Evolutionary conservation across 1,284 basidiomycete genomes (phyloP), one percentile per base, ranked within the genome.

Genomic region (Cryptococcus amylolentus): DNA sequence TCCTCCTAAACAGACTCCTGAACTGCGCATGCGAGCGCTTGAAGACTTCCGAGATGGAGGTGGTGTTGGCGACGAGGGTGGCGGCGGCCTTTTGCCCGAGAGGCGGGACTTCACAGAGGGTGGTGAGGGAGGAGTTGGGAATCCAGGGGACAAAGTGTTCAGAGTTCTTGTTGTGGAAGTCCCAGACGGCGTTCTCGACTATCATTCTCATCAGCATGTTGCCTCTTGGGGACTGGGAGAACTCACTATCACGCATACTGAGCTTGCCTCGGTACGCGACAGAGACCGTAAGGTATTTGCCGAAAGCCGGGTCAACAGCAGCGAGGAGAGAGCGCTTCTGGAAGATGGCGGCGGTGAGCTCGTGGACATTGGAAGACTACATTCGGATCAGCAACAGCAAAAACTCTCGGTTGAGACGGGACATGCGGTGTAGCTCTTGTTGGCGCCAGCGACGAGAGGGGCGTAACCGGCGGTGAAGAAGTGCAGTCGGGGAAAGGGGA

Each of bases 401-500:
- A 1, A 27, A 35, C 28, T 20, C 20, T 31, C 18, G 41, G n/a
- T 5, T 31, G 12, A 38, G 37, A 79, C 59, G 61, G 54, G 66
- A 54, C 75, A 59, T 54, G 77, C 74, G 41, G 66, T 73, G 80
- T 86, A 96, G 8, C 84, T 80, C 60, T 81, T 81, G 4, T 83
- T 79, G 51, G 82, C 83, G 0, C 82, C 79, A 59, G 89, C 83
- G 61, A 82, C 83, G 67, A 94, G 84, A 0, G 91, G 91, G 0
- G 89, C 89, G 71, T 89, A 91, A 59, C 88, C 91, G 35, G 88
- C 88, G 78, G 89, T 88, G 64, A 95, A 83, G 83, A 94, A 95
- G 73, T 95, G 91, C 53, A 95, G 82, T 61, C 91, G 89, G 63
- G 91, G 91, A 83, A 95, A 95, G 0, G 91, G 91, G 54, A 95